Evolutionary conservation across 1,139 yeast genomes (phyloP), one percentile per base, ranked within the genome.

Genomic region (Nakaseomyces kungkrabaensis): DNA sequence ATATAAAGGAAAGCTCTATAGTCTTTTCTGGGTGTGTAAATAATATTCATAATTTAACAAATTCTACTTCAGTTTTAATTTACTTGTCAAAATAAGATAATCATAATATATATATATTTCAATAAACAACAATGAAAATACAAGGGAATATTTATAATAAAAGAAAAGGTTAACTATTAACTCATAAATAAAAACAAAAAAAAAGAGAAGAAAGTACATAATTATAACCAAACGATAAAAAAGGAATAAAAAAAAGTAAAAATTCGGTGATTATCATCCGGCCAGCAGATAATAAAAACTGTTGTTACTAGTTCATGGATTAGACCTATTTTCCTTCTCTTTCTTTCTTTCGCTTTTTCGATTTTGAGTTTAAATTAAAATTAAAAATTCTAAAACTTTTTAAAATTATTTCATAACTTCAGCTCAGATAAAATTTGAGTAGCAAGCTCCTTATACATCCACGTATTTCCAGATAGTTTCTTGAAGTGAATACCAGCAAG

Each of bases 391-490:
- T n/a, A 33, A n/a, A n/a, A 33, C 31, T 10, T 17, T n/a, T 13
- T 17, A 11, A n/a, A 37, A 37, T 17, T n/a, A 6, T 25, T 13
- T 22, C 47, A 84, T 59, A 89, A 72, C 60, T 85, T 83, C 68
- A 90, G 74, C 60, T 87, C 92, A 54, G 78, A 77, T 68, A 90
- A 76, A 46, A 90, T 84, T 66, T 83, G 88, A 52, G 94, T 82
- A 3, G 97, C 97, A 66, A 90, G 73, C n/a, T 89, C 83, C 71
- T 90, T 90, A 70, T 90, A 90, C 69, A 85, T 80, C 97, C 97
- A 90, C 2, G 97, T 87, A 67, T 92, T 89, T 60, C 98, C 98
- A 52, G 86, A 77, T 43, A 90, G 76, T 67, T 90, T 90, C 73
- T 90, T 92, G 72, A 92, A 89, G 67, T 90, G 97, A 49, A 92